Evolutionary conservation across 2,329 filamentous ascomycete species (phyloP).

Genomic region (Trichoderma harzianum): DNA sequence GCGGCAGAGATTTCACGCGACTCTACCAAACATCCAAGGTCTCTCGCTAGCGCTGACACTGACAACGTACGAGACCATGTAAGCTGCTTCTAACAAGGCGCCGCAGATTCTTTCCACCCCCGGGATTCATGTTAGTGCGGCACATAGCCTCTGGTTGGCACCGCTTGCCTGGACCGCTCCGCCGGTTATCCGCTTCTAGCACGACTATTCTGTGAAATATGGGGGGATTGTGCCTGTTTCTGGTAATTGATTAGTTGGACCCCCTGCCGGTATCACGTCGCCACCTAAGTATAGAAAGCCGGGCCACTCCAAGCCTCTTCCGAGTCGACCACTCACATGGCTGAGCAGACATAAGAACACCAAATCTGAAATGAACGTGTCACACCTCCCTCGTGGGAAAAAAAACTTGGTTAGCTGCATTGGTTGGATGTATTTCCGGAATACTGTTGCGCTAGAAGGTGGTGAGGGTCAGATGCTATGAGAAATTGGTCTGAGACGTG

Average conservation of each 20-base stretch:
- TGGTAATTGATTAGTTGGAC: not conserved
- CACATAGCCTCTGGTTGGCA: not conserved
- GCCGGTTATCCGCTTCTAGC: constrained; percentile 8
- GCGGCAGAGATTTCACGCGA: not conserved
- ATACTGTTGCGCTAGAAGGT: not conserved
- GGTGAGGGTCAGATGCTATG: not conserved
- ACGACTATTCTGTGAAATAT: not conserved
- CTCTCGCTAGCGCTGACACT: constrained; percentile 9
- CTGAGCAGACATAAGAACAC: not conserved
- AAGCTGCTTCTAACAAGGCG: not conserved
- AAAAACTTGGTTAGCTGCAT: not conserved
- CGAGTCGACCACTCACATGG: not conserved
- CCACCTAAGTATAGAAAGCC: constrained; percentile 1
- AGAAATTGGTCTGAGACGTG: not conserved
- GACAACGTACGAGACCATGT: constrained; percentile 1
- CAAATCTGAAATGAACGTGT: not conserved
- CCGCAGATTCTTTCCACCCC: not conserved
- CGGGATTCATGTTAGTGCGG: not conserved
- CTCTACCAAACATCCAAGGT: not conserved
- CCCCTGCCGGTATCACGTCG: not conserved
- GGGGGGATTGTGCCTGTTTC: not conserved
- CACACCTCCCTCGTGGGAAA: not conserved
- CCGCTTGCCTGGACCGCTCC: not conserved
- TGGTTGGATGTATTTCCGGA: not conserved
- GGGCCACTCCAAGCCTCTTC: not conserved